phyloP scores from a whole-genome alignment of 768 basidiomycete species.

The Psilocybe cyanescens region DNA sequence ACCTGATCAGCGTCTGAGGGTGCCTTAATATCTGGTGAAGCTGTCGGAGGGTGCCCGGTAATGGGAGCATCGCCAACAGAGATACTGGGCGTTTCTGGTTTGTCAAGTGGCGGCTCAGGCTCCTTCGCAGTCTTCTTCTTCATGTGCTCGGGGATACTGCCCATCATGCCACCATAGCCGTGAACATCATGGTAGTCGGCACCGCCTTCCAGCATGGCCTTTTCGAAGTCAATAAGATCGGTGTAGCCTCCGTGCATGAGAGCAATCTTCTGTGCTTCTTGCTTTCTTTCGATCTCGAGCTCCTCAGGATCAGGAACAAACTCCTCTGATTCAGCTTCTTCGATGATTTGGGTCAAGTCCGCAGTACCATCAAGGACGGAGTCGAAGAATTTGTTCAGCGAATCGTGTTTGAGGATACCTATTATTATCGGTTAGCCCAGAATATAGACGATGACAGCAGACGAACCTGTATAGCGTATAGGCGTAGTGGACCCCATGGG shows the following conservation, averaged over 20 bases:
- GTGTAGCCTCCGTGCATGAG: slow-evolving; percentile 54
- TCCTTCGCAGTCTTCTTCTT: slow-evolving; percentile 29
- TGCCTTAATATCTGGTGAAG: slow-evolving; percentile 2
- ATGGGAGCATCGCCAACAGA: slow-evolving; percentile 14
- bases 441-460: neutral
- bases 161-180: slow-evolving; percentile 49
- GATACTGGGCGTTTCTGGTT: slow-evolving; percentile 6
- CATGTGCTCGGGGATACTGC: slow-evolving; percentile 31
- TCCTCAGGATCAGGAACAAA: slow-evolving; percentile 41
- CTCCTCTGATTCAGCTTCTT: slow-evolving; percentile 44
- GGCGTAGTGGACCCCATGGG: slow-evolving; percentile 58
- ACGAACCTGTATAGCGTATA: slow-evolving; percentile 69
- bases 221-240: slow-evolving; percentile 56
- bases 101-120: neutral
- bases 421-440: slow-evolving; percentile 4
- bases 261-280: slow-evolving; percentile 57
- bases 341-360: slow-evolving; percentile 50
- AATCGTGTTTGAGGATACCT: slow-evolving; percentile 78
- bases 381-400: slow-evolving; percentile 74
- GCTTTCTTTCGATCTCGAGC: slow-evolving; percentile 51
- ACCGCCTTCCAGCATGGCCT: slow-evolving; percentile 45
- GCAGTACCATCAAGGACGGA: slow-evolving; percentile 71
- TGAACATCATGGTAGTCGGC: slow-evolving; percentile 46
- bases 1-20: neutral
- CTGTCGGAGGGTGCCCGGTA: slow-evolving; percentile 8